A percentile compares a stretch with the other conserved stretches of the same genome.
phyloP scores from a whole-genome alignment of 495 filamentous ascomycete genomes.

The Jackrogersella multiformis region DNA sequence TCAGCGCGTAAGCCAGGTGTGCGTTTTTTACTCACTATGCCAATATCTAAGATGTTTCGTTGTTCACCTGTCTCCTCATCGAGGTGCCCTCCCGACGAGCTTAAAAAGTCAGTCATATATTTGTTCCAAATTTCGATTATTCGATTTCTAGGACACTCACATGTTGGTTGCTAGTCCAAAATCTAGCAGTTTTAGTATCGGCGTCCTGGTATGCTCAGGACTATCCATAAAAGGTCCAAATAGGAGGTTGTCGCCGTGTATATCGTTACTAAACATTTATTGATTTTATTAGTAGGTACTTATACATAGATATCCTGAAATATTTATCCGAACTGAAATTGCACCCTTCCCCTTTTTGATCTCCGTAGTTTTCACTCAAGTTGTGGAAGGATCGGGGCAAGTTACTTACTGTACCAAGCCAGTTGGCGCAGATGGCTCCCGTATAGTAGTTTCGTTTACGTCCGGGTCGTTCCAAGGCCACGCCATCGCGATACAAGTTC shows the following conservation, averaged over 20 bases:
- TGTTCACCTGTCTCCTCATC: neutral
- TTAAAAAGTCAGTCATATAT: neutral
- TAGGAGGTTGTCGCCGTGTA: constrained; percentile 1
- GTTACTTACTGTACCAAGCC: neutral
- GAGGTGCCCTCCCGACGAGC: too few species aligned
- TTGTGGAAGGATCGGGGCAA: neutral
- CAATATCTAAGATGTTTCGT: constrained; percentile 10
- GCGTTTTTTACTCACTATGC: constrained; percentile 4
- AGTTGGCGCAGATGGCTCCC: neutral
- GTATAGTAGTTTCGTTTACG: neutral
- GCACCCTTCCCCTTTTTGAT: too few species aligned
- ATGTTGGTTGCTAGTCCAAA: neutral
- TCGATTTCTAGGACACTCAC: neutral
- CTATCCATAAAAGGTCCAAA: neutral
- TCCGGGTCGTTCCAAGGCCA: neutral
- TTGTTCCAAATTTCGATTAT: too few species aligned
- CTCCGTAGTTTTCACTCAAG: neutral
- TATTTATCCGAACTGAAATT: too few species aligned
- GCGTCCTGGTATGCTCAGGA: constrained; percentile 4
- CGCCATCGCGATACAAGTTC: constrained; percentile 10
- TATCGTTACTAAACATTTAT: neutral
- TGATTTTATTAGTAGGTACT: neutral
- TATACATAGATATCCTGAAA: neutral
- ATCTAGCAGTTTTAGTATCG: constrained; percentile 4
- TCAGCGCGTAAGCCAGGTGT: neutral